phyloP scores from a whole-genome alignment of 1,139 yeast species.

The Scheffersomyces titani region DNA sequence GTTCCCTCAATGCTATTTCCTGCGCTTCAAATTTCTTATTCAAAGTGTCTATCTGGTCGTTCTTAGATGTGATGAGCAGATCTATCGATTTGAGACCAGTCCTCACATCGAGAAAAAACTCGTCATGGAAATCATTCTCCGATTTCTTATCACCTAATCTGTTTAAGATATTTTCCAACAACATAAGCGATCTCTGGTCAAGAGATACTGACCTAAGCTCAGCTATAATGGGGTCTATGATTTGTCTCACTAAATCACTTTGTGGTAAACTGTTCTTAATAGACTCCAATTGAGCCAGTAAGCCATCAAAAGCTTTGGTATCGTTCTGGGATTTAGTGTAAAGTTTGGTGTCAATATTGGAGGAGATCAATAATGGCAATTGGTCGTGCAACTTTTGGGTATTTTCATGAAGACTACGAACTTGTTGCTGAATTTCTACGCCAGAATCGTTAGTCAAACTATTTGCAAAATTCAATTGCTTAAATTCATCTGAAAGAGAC shows the following conservation, averaged over 20 bases:
- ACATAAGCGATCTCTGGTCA: slow-evolving; percentile 18
- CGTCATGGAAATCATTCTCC: slow-evolving; percentile 1
- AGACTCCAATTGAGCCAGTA: neutral
- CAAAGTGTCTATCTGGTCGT: slow-evolving; percentile 5
- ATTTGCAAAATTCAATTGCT: neutral
- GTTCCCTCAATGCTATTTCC: slow-evolving; percentile 1
- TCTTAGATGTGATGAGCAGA: slow-evolving; percentile 5
- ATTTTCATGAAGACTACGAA: neutral
- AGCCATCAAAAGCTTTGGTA: neutral
- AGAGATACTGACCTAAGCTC: slow-evolving; percentile 26
- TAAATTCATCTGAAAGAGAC: neutral
- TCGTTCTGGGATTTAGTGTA: neutral
- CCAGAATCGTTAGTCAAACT: neutral
- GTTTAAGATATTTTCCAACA: slow-evolving; percentile 21
- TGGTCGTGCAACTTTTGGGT: neutral
- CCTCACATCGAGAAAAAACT: neutral
- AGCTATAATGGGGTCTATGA: slow-evolving; percentile 26
- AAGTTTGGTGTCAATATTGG: slow-evolving; percentile 1
- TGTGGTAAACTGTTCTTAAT: slow-evolving; percentile 9
- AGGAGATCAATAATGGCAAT: slow-evolving; percentile 4
- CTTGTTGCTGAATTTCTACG: neutral
- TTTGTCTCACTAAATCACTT: slow-evolving; percentile 18
- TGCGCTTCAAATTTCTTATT: slow-evolving; percentile 1
- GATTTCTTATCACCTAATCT: slow-evolving; percentile 6
- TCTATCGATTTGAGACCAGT: neutral